Evolutionary conservation across 2,329 filamentous ascomycete species (phyloP).

Genomic region (Fusarium denticulatum): DNA sequence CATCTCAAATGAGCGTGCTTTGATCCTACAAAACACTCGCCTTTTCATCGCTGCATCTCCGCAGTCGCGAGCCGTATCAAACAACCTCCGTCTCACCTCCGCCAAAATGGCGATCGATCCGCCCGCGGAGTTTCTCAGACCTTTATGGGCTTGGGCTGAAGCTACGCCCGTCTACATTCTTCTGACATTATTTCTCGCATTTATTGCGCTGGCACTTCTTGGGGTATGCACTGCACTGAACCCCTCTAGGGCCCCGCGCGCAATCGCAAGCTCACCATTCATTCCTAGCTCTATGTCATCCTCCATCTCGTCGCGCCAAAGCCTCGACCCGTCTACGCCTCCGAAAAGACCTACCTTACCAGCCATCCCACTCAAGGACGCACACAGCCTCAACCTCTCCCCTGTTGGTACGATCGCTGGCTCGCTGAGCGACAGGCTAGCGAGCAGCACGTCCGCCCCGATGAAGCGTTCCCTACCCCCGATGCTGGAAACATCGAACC

Average conservation of each 20-base stretch:
- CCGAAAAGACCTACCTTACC: conserved; percentile 88
- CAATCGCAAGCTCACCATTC: conserved; percentile 18
- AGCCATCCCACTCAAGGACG: conserved; percentile 66
- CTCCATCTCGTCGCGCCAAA: conserved; percentile 82
- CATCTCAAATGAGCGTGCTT: conserved; percentile 3
- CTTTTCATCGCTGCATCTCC: conserved; percentile 6
- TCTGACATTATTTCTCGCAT: conserved; percentile 48
- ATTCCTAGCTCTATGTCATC: conserved; percentile 64
- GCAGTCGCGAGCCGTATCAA: conserved; percentile 15
- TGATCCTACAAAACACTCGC: background rate
- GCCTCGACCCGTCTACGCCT: conserved; percentile 76
- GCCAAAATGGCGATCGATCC: conserved; percentile 40
- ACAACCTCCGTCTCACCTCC: background rate
- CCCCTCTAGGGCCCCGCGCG: background rate
- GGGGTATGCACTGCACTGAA: conserved; percentile 47
- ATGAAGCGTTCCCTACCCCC: conserved; percentile 52
- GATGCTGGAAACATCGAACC: conserved; percentile 73
- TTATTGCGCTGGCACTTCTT: conserved; percentile 50
- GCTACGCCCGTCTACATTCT: conserved; percentile 54
- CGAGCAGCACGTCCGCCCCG: conserved; percentile 51
- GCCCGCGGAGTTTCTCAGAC: conserved; percentile 48
- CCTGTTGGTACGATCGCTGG: conserved; percentile 89
- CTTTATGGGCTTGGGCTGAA: conserved; percentile 49
- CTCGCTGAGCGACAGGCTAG: conserved; percentile 67
- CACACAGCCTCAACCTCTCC: conserved; percentile 62